These are phyloP conservation scores for Xerocomus tenax DNA, from an alignment of 1,284 basidiomycete species.

Conservation along the genomic window DNA sequence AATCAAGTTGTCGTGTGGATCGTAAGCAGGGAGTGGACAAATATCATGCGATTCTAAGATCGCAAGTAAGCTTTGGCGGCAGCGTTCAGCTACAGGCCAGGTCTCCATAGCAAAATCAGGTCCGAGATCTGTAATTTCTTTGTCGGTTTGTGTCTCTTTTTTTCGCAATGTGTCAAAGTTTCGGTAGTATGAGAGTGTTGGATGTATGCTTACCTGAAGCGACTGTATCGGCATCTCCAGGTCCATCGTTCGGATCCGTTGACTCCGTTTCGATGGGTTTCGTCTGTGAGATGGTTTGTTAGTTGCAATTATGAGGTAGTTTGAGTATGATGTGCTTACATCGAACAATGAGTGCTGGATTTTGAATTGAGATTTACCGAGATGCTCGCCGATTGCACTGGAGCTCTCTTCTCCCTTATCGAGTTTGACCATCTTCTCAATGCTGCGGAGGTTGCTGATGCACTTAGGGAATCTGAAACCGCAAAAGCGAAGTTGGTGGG, in stretches of 20 bases:
- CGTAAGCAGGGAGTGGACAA: background rate
- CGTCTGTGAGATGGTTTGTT: no score
- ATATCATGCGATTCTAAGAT: background rate
- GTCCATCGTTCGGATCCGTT: no score
- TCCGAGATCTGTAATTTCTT: no score
- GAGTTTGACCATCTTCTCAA: background rate
- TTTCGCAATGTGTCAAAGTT: no score
- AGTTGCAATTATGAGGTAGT: no score
- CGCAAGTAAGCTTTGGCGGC: background rate
- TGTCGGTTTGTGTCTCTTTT: no score
- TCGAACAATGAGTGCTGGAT: background rate
- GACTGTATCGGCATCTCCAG: no score
- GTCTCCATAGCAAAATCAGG: background rate
- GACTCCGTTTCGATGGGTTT: no score
- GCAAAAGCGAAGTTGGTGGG: background rate
- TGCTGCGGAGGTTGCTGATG: background rate
- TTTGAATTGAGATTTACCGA: background rate
- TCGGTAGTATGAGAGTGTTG: no score
- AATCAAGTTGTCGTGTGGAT: background rate
- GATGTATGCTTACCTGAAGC: no score
- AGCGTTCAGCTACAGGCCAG: background rate
- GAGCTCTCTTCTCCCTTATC: background rate
- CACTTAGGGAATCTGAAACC: background rate
- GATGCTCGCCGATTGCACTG: background rate
- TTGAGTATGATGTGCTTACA: background rate